Conservation (phyloP, 2,329 filamentous ascomycete species). For the Exserohilum turcica region DNA sequence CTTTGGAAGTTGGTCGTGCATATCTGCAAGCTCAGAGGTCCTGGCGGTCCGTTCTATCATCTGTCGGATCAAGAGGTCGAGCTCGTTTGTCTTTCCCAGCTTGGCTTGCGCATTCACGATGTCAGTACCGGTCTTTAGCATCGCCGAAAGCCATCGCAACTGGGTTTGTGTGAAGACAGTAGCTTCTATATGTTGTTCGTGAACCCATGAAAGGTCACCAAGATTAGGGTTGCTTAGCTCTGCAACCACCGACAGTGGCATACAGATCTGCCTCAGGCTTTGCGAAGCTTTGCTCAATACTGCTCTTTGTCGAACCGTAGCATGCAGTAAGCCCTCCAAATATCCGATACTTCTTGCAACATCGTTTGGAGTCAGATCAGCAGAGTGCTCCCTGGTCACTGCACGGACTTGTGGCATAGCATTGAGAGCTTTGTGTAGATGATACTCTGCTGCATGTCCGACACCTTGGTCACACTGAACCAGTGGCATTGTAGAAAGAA, state of each 20-base stretch:
- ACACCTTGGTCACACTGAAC: conserved; percentile 35
- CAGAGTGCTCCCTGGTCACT: conserved; percentile 73
- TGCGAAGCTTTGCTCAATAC: conserved; percentile 40
- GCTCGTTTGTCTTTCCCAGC: conserved; percentile 57
- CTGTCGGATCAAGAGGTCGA: conserved; percentile 28
- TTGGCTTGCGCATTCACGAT: conserved; percentile 70
- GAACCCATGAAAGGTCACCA: conserved; percentile 21
- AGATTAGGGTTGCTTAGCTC: conserved; percentile 33
- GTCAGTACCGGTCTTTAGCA: conserved; percentile 66
- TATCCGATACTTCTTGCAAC: conserved; percentile 79
- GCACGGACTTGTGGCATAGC: conserved; percentile 70
- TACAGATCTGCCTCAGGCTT: conserved; percentile 46
- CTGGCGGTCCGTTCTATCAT: conserved; percentile 34
- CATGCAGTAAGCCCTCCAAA: conserved; percentile 80
- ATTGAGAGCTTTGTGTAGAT: conserved; percentile 80
- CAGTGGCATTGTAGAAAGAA: conserved; percentile 64
- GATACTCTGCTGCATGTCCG: conserved; percentile 62
- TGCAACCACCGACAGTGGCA: conserved; percentile 44
- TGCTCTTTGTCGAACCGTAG: conserved; percentile 65
- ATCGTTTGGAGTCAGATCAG: conserved; percentile 82
- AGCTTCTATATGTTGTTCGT: conserved; percentile 16
- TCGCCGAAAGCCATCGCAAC: conserved; percentile 67
- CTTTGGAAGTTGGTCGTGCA: conserved; percentile 25
- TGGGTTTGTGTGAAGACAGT: conserved; percentile 22
- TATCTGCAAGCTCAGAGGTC: conserved; percentile 22